phyloP scores from a whole-genome alignment of 371 early-diverging fungal genomes.

The Cokeromyces recurvatus region DNA sequence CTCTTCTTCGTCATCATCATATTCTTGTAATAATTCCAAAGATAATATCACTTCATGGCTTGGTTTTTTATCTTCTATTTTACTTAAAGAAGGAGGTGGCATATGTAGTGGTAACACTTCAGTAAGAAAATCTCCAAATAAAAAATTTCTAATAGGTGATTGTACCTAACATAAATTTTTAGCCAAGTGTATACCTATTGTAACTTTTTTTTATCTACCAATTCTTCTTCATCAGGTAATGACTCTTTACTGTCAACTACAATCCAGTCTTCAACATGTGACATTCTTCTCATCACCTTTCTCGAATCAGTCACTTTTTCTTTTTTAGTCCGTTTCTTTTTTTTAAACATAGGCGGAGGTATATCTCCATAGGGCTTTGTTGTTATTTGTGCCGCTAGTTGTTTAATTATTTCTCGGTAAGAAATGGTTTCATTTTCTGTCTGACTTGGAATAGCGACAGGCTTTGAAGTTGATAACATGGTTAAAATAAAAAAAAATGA shows the following conservation, averaged over 20 bases:
- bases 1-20: conserved; percentile 23
- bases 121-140: conserved; percentile 41
- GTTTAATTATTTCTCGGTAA: conserved; percentile 49
- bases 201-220: conserved; percentile 21
- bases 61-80: not conserved
- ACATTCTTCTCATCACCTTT: conserved; percentile 22
- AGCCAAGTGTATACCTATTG: not conserved
- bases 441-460: too few relatives aligned
- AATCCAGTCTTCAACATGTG: conserved; percentile 50
- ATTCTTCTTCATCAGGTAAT: conserved; percentile 47
- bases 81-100: conserved; percentile 49
- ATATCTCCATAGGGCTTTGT: conserved; percentile 56
- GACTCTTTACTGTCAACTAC: conserved; percentile 47
- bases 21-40: conserved; percentile 15
- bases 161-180: too few relatives aligned
- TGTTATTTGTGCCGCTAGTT: conserved; percentile 30
- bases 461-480: too few relatives aligned
- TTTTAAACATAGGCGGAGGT: conserved; percentile 38
- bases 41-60: not conserved
- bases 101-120: conserved; percentile 47
- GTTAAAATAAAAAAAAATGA: too few relatives aligned
- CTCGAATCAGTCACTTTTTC: not conserved
- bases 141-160: conserved; percentile 38
- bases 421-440: too few relatives aligned
- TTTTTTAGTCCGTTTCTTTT: conserved; percentile 21